Percentiles rank a stretch among this genome's conserved stretches.
phyloP scores from a whole-genome alignment of 108 stramenopile species.

The Cylindrotheca closterium region DNA sequence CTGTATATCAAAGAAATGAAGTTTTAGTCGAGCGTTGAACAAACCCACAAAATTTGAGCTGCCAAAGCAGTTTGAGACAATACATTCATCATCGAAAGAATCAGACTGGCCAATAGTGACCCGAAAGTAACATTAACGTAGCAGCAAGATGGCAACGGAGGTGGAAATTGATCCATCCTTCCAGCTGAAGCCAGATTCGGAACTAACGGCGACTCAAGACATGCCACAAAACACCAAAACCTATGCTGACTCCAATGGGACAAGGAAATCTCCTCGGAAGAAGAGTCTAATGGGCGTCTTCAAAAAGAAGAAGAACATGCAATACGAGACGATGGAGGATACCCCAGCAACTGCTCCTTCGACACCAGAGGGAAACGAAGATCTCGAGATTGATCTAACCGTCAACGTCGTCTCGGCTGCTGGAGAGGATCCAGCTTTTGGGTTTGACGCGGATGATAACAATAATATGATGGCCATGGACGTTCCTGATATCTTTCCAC shows the following conservation, averaged over 20 bases:
- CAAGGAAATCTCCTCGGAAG: not conserved
- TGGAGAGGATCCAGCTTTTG: not conserved
- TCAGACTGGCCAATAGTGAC: too few relatives aligned
- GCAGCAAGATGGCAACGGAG: not conserved
- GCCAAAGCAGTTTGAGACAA: too few relatives aligned
- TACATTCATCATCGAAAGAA: too few relatives aligned
- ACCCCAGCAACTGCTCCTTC: constrained; percentile 9
- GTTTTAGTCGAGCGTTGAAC: too few relatives aligned
- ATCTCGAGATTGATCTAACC: not conserved
- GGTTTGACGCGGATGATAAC: not conserved
- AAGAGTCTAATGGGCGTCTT: constrained; percentile 7
- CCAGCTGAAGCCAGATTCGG: not conserved
- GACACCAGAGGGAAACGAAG: constrained; percentile 10
- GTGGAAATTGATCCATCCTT: not conserved
- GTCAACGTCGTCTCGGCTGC: not conserved
- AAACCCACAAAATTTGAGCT: too few relatives aligned
- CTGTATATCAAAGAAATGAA: too few relatives aligned
- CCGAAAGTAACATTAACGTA: not conserved
- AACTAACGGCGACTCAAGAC: too few relatives aligned
- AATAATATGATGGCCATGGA: not conserved
- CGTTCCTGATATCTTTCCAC: not conserved
- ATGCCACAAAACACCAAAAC: too few relatives aligned
- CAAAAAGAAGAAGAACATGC: constrained; percentile 5
- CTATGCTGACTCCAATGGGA: too few relatives aligned
- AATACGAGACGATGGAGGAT: not conserved